Conservation (phyloP, 345 rosid genomes). For the Lenwebbia sp. region DNA sequence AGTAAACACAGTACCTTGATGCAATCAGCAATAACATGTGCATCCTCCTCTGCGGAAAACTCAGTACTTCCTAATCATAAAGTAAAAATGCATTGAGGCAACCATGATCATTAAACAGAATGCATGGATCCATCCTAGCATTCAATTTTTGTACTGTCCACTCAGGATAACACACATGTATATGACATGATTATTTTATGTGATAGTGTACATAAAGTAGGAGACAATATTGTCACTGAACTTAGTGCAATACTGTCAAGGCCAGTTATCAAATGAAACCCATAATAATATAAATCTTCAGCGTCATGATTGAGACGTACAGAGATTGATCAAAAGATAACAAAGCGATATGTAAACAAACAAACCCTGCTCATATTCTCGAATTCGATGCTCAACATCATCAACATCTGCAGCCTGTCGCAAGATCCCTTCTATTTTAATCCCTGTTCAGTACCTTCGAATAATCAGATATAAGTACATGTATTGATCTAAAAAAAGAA, state of each 20-base stretch:
- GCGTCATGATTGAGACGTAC: neutral
- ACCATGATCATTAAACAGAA: neutral
- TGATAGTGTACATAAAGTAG: neutral
- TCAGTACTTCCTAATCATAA: constrained; percentile 61
- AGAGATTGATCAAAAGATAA: neutral
- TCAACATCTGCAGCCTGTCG: constrained; percentile 99
- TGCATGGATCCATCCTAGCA: neutral
- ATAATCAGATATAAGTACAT: neutral
- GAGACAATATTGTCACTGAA: neutral
- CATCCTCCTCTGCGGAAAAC: constrained; percentile 65
- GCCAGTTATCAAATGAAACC: neutral
- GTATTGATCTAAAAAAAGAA: neutral
- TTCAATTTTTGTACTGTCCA: neutral
- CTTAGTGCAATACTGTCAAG: neutral
- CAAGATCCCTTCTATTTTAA: constrained; percentile 85
- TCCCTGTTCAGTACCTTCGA: constrained; percentile 39
- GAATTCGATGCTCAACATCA: constrained; percentile 82
- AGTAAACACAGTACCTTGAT: constrained; percentile 49
- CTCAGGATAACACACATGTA: neutral
- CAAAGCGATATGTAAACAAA: constrained; percentile 1
- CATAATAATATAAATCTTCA: neutral
- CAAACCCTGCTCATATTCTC: constrained; percentile 88
- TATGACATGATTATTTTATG: neutral
- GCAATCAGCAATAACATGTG: constrained; percentile 92
- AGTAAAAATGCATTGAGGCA: neutral